A percentile compares a stretch with the other conserved stretches of the same genome.
phyloP scores from a whole-genome alignment of 2,329 filamentous ascomycete genomes.

The Penicillium sp. region DNA sequence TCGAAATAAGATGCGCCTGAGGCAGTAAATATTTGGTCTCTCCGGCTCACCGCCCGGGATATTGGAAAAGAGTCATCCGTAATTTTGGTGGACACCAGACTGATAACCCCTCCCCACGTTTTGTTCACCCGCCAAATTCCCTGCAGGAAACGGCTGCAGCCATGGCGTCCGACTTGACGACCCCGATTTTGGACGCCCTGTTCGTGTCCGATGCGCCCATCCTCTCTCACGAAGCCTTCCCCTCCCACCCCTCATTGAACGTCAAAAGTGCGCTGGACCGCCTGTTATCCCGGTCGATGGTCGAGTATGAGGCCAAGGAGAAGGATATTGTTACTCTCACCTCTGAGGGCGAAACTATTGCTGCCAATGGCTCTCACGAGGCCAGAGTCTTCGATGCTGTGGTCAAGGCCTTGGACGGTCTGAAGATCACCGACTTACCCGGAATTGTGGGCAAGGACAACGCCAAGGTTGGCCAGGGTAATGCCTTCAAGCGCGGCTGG shows the following conservation, averaged over 20 bases:
- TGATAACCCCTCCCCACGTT: constrained; percentile 5
- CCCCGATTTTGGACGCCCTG: constrained; percentile 65
- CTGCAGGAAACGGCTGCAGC: constrained; percentile 30
- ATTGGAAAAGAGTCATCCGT: constrained; percentile 35
- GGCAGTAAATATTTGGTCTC: constrained; percentile 21
- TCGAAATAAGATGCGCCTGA: not conserved
- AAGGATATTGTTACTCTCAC: constrained; percentile 75
- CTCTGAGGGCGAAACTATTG: constrained; percentile 69
- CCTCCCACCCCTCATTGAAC: constrained; percentile 61
- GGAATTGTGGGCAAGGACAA: constrained; percentile 47
- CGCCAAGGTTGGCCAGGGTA: constrained; percentile 76
- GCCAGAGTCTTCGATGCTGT: constrained; percentile 78
- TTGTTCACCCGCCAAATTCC: constrained; percentile 12
- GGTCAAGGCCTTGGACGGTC: constrained; percentile 68
- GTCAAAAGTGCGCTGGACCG: constrained; percentile 88
- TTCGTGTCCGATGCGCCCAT: constrained; percentile 60
- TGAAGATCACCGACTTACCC: constrained; percentile 72
- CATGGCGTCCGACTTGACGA: constrained; percentile 58
- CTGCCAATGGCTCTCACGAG: constrained; percentile 74
- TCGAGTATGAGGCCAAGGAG: constrained; percentile 80
- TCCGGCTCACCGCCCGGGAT: constrained; percentile 24
- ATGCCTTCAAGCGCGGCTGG: constrained; percentile 79
- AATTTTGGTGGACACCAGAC: constrained; percentile 26
- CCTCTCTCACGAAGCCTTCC: constrained; percentile 68
- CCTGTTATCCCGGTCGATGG: constrained; percentile 78